These are phyloP conservation scores for Fusarium sp. DNA, from an alignment of 2,329 filamentous ascomycete genomes.

Conservation along the genomic window DNA sequence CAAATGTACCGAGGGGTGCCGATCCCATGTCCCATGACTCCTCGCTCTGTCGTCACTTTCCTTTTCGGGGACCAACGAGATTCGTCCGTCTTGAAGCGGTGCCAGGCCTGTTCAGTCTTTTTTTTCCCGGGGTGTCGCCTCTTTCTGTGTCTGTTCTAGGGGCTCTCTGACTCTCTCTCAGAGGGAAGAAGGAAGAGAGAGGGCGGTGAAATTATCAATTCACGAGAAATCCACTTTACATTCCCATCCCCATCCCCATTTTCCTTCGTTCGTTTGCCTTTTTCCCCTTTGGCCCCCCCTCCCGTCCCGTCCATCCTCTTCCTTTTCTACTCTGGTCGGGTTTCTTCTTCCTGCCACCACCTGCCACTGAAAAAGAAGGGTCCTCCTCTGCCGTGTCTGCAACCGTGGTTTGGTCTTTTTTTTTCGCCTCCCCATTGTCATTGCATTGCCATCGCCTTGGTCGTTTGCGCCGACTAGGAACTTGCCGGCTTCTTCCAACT, in stretches of 20 bases:
- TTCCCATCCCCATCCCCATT: constrained; percentile 34
- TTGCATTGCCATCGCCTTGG: constrained; percentile 17
- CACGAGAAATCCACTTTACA: constrained; percentile 40
- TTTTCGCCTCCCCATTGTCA: constrained; percentile 25
- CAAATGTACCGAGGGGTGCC: constrained; percentile 22
- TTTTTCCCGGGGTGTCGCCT: constrained; percentile 25
- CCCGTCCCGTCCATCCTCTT: constrained; percentile 24
- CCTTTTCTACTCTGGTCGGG: constrained; percentile 27
- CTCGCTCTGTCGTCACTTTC: constrained; percentile 43
- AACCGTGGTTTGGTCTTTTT: constrained; percentile 19
- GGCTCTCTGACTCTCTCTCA: not conserved
- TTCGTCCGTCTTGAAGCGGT: constrained; percentile 3
- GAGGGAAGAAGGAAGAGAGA: not conserved
- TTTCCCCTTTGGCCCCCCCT: not conserved
- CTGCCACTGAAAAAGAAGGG: constrained; percentile 22
- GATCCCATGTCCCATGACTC: constrained; percentile 40
- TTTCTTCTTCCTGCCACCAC: constrained; percentile 31
- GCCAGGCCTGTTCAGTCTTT: constrained; percentile 19
- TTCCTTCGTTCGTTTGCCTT: constrained; percentile 21
- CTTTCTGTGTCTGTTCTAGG: constrained; percentile 7
- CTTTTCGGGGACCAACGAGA: constrained; percentile 26
- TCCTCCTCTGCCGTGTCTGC: constrained; percentile 19
- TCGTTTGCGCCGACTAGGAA: constrained; percentile 35
- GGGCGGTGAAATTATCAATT: constrained; percentile 38
- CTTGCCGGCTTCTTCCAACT: not conserved